These are phyloP conservation scores for Mariannaea sp. DNA, from an alignment of 2,329 filamentous ascomycete genomes.

Conservation along the genomic window DNA sequence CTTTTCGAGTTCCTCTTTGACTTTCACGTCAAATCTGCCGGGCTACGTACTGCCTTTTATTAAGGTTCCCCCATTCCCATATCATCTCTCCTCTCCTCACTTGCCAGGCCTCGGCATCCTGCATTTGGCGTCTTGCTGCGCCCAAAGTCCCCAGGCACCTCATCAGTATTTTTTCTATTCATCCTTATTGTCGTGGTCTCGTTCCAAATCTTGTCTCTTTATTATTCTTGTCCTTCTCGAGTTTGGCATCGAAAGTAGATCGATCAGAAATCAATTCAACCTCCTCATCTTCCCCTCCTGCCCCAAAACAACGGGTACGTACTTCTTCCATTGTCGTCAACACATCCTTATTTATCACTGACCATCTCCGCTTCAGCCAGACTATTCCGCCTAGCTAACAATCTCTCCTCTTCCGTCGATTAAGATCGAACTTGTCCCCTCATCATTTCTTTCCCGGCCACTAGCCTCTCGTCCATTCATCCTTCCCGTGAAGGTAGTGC, in stretches of 20 bases:
- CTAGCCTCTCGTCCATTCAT: constrained; percentile 8
- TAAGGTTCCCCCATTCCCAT: neutral
- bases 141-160: neutral
- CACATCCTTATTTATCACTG: too few relatives aligned
- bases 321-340: too few relatives aligned
- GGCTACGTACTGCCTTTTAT: neutral
- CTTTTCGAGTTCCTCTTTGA: neutral
- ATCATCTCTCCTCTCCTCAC: neutral
- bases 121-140: neutral
- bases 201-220: neutral
- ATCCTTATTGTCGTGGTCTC: neutral
- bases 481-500: constrained; percentile 10
- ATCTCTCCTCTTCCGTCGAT: neutral
- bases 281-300: neutral
- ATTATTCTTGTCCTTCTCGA: neutral
- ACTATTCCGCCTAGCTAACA: neutral
- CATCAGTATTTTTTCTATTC: neutral
- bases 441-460: neutral
- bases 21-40: neutral
- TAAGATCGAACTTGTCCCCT: constrained; percentile 6
- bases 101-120: too few relatives aligned
- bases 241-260: neutral
- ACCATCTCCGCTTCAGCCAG: too few relatives aligned
- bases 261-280: neutral
- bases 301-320: too few relatives aligned